Evolutionary conservation across 495 filamentous ascomycete genomes (phyloP).

Genomic region (Usnea hakonensis): DNA sequence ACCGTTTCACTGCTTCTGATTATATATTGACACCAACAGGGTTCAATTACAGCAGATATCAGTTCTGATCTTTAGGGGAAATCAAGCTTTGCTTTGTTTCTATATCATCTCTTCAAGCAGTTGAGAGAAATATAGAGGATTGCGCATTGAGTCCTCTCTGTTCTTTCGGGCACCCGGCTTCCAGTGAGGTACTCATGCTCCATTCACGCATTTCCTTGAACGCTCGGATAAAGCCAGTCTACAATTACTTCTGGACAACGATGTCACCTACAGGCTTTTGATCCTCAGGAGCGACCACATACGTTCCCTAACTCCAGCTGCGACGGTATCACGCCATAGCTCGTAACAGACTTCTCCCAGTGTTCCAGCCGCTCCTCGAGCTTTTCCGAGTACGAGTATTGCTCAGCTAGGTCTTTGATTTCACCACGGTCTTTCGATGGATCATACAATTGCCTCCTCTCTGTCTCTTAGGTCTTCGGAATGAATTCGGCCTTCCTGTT

Average conservation of each 20-base stretch:
- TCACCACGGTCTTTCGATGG: conserved; percentile 25
- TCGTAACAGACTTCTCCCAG: background rate
- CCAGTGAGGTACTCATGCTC: background rate
- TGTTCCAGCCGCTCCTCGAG: background rate
- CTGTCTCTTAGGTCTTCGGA: conserved; percentile 42
- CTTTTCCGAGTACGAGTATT: background rate
- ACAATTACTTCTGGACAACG: background rate
- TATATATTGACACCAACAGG: background rate
- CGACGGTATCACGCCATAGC: background rate
- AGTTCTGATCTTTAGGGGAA: background rate
- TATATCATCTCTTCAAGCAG: background rate
- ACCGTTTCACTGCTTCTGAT: too few relatives aligned
- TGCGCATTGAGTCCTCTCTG: background rate
- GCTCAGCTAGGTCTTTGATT: background rate
- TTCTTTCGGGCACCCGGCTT: background rate
- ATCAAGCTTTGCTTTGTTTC: background rate
- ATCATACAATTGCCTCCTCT: conserved; percentile 44
- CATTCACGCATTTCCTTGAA: background rate
- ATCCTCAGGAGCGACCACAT: background rate
- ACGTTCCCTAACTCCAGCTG: background rate
- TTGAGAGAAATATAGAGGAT: background rate
- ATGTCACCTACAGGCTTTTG: background rate
- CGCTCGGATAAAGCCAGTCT: background rate
- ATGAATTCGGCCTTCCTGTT: conserved; percentile 47
- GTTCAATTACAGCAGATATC: background rate